Conservation (phyloP, 1,139 yeast genomes). For the Pichia sp. region DNA sequence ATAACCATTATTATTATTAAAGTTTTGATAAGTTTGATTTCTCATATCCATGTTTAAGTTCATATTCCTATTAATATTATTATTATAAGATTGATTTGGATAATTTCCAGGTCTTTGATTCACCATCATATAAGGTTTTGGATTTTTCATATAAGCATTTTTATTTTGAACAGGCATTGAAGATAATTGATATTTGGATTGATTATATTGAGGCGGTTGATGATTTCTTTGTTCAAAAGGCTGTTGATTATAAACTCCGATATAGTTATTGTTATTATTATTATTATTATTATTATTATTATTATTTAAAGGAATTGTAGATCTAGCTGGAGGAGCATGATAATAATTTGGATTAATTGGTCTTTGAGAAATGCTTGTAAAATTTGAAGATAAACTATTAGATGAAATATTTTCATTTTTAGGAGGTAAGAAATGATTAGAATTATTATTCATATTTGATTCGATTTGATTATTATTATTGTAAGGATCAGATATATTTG, state of each 20-base stretch:
- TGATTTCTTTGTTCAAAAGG: conserved; percentile 7
- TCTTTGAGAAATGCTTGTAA: conserved; percentile 76
- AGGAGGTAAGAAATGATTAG: not conserved
- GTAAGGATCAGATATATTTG: conserved; percentile 23
- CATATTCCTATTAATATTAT: not conserved
- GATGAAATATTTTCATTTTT: conserved; percentile 1
- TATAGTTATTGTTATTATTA: conserved; percentile 11
- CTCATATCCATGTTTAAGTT: not conserved
- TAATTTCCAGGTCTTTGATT: conserved; percentile 1
- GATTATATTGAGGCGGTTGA: conserved; percentile 9
- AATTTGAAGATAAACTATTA: conserved; percentile 41
- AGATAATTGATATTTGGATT: conserved; percentile 10
- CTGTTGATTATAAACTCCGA: not conserved
- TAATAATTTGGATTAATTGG: conserved; percentile 60
- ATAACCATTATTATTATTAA: not conserved
- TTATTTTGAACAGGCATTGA: conserved; percentile 6
- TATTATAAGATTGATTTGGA: not conserved
- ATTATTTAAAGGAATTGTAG: conserved; percentile 1
- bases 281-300: not conserved
- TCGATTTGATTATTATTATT: conserved; percentile 9
- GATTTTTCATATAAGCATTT: conserved; percentile 11
- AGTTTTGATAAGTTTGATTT: not conserved
- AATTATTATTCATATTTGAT: not conserved
- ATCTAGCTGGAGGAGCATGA: conserved; percentile 22
- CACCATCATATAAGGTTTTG: conserved; percentile 16